These are phyloP conservation scores for Malassezia brasiliensis DNA, from an alignment of 1,284 basidiomycete species.

Conservation along the genomic window DNA sequence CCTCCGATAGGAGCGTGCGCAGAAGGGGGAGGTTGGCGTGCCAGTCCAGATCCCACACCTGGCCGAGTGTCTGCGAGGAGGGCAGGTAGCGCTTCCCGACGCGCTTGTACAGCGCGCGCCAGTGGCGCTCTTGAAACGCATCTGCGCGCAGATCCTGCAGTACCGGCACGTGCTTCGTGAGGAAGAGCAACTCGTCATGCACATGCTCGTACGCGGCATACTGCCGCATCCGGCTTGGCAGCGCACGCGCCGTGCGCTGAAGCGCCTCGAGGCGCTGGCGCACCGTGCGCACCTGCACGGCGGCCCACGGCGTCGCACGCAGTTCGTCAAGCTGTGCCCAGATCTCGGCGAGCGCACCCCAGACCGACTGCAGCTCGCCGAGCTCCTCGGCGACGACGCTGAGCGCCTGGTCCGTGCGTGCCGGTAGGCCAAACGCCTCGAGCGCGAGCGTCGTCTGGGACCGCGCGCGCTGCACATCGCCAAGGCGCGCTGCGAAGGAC, in stretches of 20 bases:
- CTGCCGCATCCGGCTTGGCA: slow-evolving; percentile 98
- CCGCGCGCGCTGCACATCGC: slow-evolving; percentile 80
- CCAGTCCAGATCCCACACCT: slow-evolving; percentile 93
- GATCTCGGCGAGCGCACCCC: slow-evolving; percentile 94
- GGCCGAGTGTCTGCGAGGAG: slow-evolving; percentile 78
- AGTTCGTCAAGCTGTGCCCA: slow-evolving; percentile 89
- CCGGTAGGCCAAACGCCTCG: slow-evolving; percentile 87
- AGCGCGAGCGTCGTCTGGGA: slow-evolving; percentile 89
- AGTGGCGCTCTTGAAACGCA: slow-evolving; percentile 92
- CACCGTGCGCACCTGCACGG: slow-evolving; percentile 75
- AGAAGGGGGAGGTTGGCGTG: slow-evolving; percentile 82
- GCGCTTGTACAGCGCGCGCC: slow-evolving; percentile 94
- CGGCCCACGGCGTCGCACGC: slow-evolving; percentile 78
- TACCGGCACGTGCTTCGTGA: slow-evolving; percentile 80
- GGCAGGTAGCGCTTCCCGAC: slow-evolving; percentile 52
- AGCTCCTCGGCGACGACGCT: slow-evolving; percentile 90
- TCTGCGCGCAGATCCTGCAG: slow-evolving; percentile 92
- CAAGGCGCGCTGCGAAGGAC: slow-evolving; percentile 81
- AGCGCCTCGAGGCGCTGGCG: slow-evolving; percentile 85
- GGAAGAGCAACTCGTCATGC: slow-evolving; percentile 73
- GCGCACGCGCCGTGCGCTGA: slow-evolving; percentile 82
- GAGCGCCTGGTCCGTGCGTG: slow-evolving; percentile 76
- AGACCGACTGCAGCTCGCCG: slow-evolving; percentile 90
- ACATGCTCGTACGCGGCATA: slow-evolving; percentile 98
- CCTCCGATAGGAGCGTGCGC: slow-evolving; percentile 89